A percentile compares a stretch with the other conserved stretches of the same genome.
These are phyloP conservation scores for Falciphora oryzae DNA, from an alignment of 2,329 filamentous ascomycete species.

Conservation along the genomic window DNA sequence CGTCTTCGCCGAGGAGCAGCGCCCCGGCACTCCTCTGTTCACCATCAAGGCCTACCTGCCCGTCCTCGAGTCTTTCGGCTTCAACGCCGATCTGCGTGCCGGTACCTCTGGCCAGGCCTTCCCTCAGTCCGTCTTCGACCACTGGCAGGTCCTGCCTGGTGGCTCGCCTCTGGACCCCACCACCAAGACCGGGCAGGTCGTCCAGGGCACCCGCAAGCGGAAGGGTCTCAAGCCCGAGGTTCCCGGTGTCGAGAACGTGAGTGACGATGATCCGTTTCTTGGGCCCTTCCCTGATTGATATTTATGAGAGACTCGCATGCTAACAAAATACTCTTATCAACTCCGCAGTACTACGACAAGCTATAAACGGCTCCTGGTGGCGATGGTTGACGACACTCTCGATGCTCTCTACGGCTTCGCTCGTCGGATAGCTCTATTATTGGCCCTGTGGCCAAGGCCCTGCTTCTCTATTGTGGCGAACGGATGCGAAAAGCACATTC, in stretches of 20 bases:
- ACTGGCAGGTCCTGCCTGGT: slow-evolving; percentile 95
- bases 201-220: slow-evolving; percentile 90
- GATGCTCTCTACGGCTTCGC: slow-evolving; percentile 6
- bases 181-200: slow-evolving; percentile 76
- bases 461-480: background rate
- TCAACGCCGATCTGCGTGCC: slow-evolving; percentile 94
- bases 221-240: slow-evolving; percentile 99
- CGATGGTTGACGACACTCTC: slow-evolving; percentile 34
- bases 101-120: slow-evolving; percentile 96
- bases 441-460: background rate
- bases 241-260: slow-evolving; percentile 91
- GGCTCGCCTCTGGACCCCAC: slow-evolving; percentile 82
- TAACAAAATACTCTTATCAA: slow-evolving; percentile 32
- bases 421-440: slow-evolving; percentile 4
- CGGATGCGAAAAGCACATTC: slow-evolving; percentile 1
- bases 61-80: slow-evolving; percentile 55
- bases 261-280: slow-evolving; percentile 34
- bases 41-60: slow-evolving; percentile 60
- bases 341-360: slow-evolving; percentile 93
- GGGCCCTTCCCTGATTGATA: background rate
- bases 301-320: slow-evolving; percentile 15
- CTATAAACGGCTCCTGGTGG: slow-evolving; percentile 60
- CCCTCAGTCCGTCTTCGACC: slow-evolving; percentile 98
- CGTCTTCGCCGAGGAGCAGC: slow-evolving; percentile 98
- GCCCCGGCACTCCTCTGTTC: slow-evolving; percentile 97